Evolutionary conservation across 1,284 basidiomycete species (phyloP), one percentile per base, ranked within the genome.

Genomic region (Ganoderma multipileum): DNA sequence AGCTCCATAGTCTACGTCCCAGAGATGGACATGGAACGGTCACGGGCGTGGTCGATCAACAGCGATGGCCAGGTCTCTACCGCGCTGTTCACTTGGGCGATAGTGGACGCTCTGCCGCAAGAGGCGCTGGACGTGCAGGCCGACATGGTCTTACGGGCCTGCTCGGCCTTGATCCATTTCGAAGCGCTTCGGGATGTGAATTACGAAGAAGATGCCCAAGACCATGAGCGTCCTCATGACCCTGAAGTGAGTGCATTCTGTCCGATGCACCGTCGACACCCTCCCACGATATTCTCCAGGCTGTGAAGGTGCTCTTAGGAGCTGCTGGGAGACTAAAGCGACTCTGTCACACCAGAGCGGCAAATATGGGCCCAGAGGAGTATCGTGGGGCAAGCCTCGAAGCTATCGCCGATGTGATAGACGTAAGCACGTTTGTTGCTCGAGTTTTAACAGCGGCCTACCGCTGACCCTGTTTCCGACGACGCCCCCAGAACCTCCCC

Each of bases 31-130:
- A 44, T 18, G 52, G 52, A 28, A 16, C 4, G 47, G 20, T 26
- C 20, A n/a, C 36, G 20, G 26, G 39, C 47, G 11, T 60, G 77
- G 57, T 64, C 64, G 28, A 66, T 81, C 63, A 80, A 81, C 61
- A 74, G 76, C 38, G 81, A 82, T 55, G 80, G 75, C 16, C 76
- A 76, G 64, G 70, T 79, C 7, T 78, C 77, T 30, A 72, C 79
- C 57, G 76, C 74, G 16, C 72, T 81, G 9, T 80, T 80, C 76
- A 28, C 78, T 14, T 77, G 75, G 69, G 77, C 75, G 59, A 75
- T 73, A 6, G 58, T 77, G 64, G 41, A 70, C 47, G 69, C 71
- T 28, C 20, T 50, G 26, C 50, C 26, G 6, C 36, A 11, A 26
- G 33, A 41, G 20, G 11, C 3, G 23, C 23, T 7, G 4, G 26